Conservation (phyloP, 2,329 filamentous ascomycete genomes). For the Leptosphaerulina australis region DNA sequence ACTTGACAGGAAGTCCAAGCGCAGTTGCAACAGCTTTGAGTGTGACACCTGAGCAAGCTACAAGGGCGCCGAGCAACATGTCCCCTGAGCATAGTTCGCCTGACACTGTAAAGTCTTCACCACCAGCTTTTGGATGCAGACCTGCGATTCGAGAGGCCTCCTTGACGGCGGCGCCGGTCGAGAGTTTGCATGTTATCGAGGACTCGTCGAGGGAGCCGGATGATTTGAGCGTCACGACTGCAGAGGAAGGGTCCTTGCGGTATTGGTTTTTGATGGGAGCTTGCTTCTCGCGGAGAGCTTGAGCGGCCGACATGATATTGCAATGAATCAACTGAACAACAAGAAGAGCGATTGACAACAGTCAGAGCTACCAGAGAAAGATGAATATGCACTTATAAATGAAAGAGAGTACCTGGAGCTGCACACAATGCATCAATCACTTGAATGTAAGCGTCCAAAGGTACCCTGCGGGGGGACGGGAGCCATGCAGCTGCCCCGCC, state of each 20-base stretch:
- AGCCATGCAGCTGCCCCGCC: slow-evolving; percentile 24
- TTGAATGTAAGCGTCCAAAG: not conserved
- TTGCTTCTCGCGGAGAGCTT: slow-evolving; percentile 55
- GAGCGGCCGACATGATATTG: slow-evolving; percentile 34
- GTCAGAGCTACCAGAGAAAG: not conserved
- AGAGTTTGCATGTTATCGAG: slow-evolving; percentile 56
- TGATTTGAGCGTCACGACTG: slow-evolving; percentile 55
- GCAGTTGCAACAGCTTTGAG: slow-evolving; percentile 58
- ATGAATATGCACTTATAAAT: not conserved
- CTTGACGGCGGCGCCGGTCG: slow-evolving; percentile 49
- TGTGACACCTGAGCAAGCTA: slow-evolving; percentile 59
- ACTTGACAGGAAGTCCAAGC: slow-evolving; percentile 52
- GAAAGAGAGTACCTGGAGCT: not conserved
- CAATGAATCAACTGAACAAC: not conserved
- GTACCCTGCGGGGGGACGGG: slow-evolving; percentile 29
- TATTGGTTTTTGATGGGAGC: slow-evolving; percentile 57
- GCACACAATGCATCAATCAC: not conserved
- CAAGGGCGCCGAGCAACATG: slow-evolving; percentile 58
- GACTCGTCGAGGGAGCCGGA: slow-evolving; percentile 53
- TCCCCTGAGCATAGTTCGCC: slow-evolving; percentile 58
- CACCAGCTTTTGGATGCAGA: slow-evolving; percentile 56
- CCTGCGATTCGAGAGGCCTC: slow-evolving; percentile 54
- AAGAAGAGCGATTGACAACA: not conserved
- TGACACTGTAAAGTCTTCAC: slow-evolving; percentile 50
- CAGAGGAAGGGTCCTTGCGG: slow-evolving; percentile 52